Evolutionary conservation across 2,329 filamentous ascomycete species (phyloP), one percentile per base, ranked within the genome.

Genomic region (Neonectria magnoliae): DNA sequence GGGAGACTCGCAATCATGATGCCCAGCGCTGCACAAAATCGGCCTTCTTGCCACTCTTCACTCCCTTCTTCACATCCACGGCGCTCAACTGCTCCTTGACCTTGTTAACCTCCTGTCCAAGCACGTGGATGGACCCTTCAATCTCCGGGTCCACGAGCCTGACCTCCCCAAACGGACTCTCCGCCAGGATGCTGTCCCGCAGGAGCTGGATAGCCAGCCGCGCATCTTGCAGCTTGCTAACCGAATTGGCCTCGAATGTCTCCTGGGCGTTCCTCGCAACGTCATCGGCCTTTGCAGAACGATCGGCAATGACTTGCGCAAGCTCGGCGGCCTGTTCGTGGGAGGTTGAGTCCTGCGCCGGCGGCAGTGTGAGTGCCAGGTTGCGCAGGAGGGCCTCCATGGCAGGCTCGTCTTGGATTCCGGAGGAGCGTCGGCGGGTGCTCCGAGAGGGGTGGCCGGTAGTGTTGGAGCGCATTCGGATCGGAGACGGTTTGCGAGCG

Each of bases 121-220:
- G 68, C 11, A 85, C 78, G 0, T 75, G 73, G n/a, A 89, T 82
- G 2, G 82, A 84, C 2, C 75, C 78, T 60, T 87, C 83, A 41
- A 87, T 82, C 29, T 87, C 85, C 0, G 83, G 80, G 68, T 89
- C 87, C 6, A 83, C 76, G 6, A 89, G 79, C 45, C 78, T 79
- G 5, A 87, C 80, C n/a, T 80, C 74, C 0, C 79, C 78, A 69
- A 81, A 87, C 5, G 81, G 76, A 31, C 81, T 86, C 69, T 89
- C 86, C 0, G 84, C 84, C 2, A 88, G 75, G 1, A 88, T 75
- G 44, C 82, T 86, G 62, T 87, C 85, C 5, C 81, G 77, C 16
- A 88, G 73, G 9, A 85, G 70, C 66, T 85, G 82, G 1, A 88
- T 71, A 0, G 85, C 86, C 3, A 79, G 73, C 18, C 80, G 79